A percentile compares a stretch with the other conserved stretches of the same genome.
Conservation (phyloP, 148 eudicot species). For the Diospyros kaki region DNA sequence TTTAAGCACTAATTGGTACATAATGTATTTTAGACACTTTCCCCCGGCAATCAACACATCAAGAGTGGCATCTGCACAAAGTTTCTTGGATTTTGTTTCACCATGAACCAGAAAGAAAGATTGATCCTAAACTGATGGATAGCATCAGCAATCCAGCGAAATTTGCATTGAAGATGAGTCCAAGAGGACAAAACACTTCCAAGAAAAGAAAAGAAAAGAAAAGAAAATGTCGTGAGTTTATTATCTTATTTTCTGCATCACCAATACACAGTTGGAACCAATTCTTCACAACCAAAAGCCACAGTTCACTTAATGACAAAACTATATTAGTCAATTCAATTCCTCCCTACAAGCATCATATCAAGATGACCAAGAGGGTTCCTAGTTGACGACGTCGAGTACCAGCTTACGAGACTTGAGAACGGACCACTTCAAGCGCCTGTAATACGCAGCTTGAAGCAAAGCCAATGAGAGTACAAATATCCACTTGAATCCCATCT, state of each 20-base stretch:
- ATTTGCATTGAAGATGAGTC: constrained; percentile 16
- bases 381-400: constrained; percentile 71
- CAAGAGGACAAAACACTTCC: not conserved
- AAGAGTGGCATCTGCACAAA: no score
- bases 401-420: constrained; percentile 74
- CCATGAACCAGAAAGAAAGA: not conserved
- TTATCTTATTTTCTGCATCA: constrained; percentile 4
- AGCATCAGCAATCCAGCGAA: constrained; percentile 5
- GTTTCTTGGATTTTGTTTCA: not conserved
- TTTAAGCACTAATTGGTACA: no score
- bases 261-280: not conserved
- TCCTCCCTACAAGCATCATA: not conserved
- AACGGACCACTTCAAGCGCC: constrained; percentile 78
- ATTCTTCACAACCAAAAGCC: not conserved
- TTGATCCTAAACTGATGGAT: not conserved
- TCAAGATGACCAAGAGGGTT: not conserved
- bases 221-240: no score
- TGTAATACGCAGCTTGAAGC: constrained; percentile 79
- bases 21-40: no score
- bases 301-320: not conserved
- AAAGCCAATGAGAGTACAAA: constrained; percentile 70
- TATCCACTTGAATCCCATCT: constrained; percentile 96
- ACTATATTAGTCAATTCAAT: not conserved
- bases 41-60: no score
- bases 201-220: not conserved